These are phyloP conservation scores for Moniliophthora roreri DNA, from an alignment of 1,284 basidiomycete genomes.

Conservation along the genomic window DNA sequence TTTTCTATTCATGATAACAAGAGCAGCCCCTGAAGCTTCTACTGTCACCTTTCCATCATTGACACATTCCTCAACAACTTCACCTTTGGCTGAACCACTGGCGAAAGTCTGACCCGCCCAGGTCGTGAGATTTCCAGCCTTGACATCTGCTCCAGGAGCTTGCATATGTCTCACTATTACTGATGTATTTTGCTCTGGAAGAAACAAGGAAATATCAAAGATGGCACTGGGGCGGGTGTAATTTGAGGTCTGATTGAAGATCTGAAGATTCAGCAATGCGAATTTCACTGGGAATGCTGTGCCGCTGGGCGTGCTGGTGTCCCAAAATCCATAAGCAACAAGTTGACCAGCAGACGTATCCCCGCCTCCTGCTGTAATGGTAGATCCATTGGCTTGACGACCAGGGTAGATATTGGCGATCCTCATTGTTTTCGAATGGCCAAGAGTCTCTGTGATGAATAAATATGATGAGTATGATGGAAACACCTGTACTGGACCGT, in stretches of 20 bases:
- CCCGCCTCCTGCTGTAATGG: conserved; percentile 47
- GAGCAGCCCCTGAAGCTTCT: conserved; percentile 43
- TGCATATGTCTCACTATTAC: conserved; percentile 38
- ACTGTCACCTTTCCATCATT: conserved; percentile 32
- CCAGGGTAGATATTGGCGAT: conserved; percentile 51
- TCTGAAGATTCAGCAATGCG: conserved; percentile 46
- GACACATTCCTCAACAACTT: conserved; percentile 36
- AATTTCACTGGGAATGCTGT: conserved; percentile 39
- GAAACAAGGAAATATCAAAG: conserved; percentile 43
- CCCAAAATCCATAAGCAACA: conserved; percentile 51
- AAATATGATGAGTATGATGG: conserved; percentile 49
- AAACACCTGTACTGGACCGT: conserved; percentile 49
- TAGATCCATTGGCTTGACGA: conserved; percentile 47
- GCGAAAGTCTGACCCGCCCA: conserved; percentile 52
- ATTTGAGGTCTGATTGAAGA: conserved; percentile 44
- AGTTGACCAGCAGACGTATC: conserved; percentile 46
- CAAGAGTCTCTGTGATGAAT: conserved; percentile 48
- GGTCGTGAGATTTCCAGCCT: conserved; percentile 38
- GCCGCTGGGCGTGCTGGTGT: conserved; percentile 23
- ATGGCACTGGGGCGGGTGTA: conserved; percentile 35
- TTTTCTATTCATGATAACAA: conserved; percentile 26
- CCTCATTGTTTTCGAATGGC: conserved; percentile 36
- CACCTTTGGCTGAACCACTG: conserved; percentile 36
- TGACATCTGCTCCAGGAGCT: conserved; percentile 46
- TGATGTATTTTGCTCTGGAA: conserved; percentile 23